Conservation (phyloP, 305 asterid species). For the Solanum chacoense region DNA sequence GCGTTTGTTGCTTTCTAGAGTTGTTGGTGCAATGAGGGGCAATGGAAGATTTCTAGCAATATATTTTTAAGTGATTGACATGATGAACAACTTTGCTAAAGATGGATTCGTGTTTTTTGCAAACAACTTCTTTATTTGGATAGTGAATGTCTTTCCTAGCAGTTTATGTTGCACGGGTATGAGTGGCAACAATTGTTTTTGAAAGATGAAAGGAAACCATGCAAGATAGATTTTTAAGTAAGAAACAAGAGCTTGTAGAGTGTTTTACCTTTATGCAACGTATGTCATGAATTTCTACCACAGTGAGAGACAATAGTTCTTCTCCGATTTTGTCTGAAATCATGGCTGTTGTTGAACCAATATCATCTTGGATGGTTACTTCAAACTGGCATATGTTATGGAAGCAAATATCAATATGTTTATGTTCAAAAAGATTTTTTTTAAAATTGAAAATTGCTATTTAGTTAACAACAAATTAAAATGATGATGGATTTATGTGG, state of each 20-base stretch:
- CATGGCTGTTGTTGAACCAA: neutral
- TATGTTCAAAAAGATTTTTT: too few relatives aligned
- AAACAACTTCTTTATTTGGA: neutral
- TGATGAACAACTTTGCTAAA: neutral
- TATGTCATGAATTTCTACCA: neutral
- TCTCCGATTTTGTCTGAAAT: neutral
- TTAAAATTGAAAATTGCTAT: neutral
- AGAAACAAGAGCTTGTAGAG: neutral
- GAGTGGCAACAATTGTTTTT: too few relatives aligned
- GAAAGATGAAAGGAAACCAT: neutral
- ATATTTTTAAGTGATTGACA: neutral
- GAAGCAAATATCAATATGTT: neutral
- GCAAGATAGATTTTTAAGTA: neutral
- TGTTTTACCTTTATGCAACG: neutral
- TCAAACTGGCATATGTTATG: neutral
- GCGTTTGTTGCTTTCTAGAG: neutral
- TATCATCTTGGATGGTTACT: neutral
- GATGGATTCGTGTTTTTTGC: neutral
- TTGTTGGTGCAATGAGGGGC: neutral
- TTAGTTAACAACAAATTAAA: constrained; percentile 8
- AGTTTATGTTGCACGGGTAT: too few relatives aligned
- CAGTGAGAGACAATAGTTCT: neutral
- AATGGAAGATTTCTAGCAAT: neutral
- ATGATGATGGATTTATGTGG: constrained; percentile 57
- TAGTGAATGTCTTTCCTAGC: too few relatives aligned